Evolutionary conservation across 352 stramenopile species (phyloP).

Genomic region (Phytopythium litorale): DNA sequence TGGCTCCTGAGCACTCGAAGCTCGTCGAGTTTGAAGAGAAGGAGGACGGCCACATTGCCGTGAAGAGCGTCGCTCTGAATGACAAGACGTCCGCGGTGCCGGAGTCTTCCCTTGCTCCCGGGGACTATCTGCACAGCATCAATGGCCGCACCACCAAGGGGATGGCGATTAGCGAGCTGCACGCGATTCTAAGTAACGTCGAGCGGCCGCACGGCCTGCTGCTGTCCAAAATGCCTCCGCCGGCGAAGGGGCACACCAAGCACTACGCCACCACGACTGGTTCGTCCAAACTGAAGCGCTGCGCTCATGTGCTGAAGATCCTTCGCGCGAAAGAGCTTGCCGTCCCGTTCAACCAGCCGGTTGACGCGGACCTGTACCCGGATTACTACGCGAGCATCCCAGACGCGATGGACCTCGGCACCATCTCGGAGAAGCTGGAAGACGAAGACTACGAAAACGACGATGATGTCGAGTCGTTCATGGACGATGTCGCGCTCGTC

Average conservation of each 20-base stretch:
- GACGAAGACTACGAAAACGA: constrained; percentile 85
- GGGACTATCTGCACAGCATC: constrained; percentile 47
- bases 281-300: constrained; percentile 59
- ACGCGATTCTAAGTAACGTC: constrained; percentile 17
- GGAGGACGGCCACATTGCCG: constrained; percentile 32
- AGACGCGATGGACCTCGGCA: constrained; percentile 80
- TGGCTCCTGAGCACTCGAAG: constrained; percentile 31
- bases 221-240: constrained; percentile 39
- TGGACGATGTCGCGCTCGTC: constrained; percentile 77
- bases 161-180: constrained; percentile 30
- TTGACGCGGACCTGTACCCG: constrained; percentile 79
- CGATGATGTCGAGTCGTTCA: constrained; percentile 71
- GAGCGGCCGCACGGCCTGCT: constrained; percentile 52
- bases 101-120: constrained; percentile 14
- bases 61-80: constrained; percentile 24
- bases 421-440: constrained; percentile 79
- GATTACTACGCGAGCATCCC: constrained; percentile 78
- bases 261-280: constrained; percentile 58
- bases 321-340: constrained; percentile 77
- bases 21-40: constrained; percentile 34
- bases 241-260: constrained; percentile 40
- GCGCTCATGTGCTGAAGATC: constrained; percentile 69
- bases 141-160: constrained; percentile 47
- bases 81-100: constrained; percentile 7
- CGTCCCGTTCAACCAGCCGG: constrained; percentile 76